Base-by-base conservation (phyloP, 768 basidiomycete genomes). In the Gloeopeniophorella convolvens region DNA sequence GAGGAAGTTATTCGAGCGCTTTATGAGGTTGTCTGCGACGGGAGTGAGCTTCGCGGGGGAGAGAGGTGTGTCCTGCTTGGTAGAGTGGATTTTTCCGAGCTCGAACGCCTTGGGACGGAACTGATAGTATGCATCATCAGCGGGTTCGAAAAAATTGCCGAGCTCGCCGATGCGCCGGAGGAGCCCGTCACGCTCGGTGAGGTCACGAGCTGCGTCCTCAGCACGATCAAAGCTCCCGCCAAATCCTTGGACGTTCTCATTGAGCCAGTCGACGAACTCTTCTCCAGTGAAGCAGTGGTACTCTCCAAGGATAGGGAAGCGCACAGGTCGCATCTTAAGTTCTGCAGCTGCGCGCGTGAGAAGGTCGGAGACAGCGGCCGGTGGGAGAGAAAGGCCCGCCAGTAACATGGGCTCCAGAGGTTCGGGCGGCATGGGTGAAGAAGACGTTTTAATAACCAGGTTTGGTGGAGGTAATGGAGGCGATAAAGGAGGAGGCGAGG, bases 281-380 rank as follows among this genome's bases (percentile, higher is more conserved):
- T 91, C 90, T 24, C 93, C 93, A 13, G 80, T 82, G 67, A 95
- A 94, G 51, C 85, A 84, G 24, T 82, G 74, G 56, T 92, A 92
- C 70, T 91, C 88, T 39, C 89, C 89, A 10, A 92, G 62, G 12
- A 92, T 68, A 1, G 90, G 83, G 68, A 91, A 80, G 31, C 83
- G 80, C 26, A 92, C 73, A 6, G 85, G 68, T 28, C 82, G 76
- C 26, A 90, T 70, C 15, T 77, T 79, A n/a, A 92, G 69, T 58
- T 89, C 84, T 0, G 71, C 68, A 30, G 82, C 80, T 32, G 92
- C 90, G 41, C 82, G 79, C 2, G 73, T 70, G 24, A 95, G 75
- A 12, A 95, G 68, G 40, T 72, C 76, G 16, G 89, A 85, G 21
- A 95, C 64, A 2, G 80, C 75, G 6, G 78, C 60, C 0, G 83